Percentiles rank a stretch among this genome's conserved stretches.
Conservation (phyloP, 768 basidiomycete genomes). For the Lactarius sp. region DNA sequence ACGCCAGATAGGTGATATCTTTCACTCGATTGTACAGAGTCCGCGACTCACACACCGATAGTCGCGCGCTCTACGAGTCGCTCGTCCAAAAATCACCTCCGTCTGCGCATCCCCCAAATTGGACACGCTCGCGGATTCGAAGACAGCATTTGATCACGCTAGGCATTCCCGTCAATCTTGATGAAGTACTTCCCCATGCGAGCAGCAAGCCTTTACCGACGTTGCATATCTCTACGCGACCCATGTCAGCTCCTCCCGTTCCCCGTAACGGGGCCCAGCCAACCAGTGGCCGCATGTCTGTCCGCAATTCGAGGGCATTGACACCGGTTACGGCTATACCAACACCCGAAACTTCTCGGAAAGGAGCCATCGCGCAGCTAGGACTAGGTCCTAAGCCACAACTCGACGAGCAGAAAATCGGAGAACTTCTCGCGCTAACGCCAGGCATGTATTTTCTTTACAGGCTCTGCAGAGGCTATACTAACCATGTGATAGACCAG, state of each 20-base stretch:
- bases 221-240: constrained; percentile 77
- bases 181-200: constrained; percentile 76
- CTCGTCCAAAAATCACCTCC: constrained; percentile 65
- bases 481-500: constrained; percentile 47
- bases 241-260: constrained; percentile 74
- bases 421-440: constrained; percentile 59
- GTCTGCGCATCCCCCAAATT: constrained; percentile 80
- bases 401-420: constrained; percentile 61
- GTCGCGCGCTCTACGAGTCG: constrained; percentile 73
- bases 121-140: constrained; percentile 89
- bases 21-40: constrained; percentile 16
- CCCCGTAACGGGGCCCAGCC: constrained; percentile 39
- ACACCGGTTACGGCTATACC: constrained; percentile 36
- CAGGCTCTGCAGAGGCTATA: background rate
- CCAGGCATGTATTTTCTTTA: constrained; percentile 45
- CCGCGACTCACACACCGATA: constrained; percentile 35
- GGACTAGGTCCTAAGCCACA: constrained; percentile 75
- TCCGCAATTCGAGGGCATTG: constrained; percentile 50
- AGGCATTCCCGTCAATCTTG: constrained; percentile 91
- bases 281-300: constrained; percentile 33
- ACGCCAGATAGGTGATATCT: constrained; percentile 63
- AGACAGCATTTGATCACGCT: constrained; percentile 87
- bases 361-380: constrained; percentile 35
- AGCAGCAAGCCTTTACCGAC: constrained; percentile 66
- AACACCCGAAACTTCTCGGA: constrained; percentile 34